A percentile compares a stretch with the other conserved stretches of the same genome.
phyloP scores from a whole-genome alignment of 208 protist species.

The Strigomonas galati region DNA sequence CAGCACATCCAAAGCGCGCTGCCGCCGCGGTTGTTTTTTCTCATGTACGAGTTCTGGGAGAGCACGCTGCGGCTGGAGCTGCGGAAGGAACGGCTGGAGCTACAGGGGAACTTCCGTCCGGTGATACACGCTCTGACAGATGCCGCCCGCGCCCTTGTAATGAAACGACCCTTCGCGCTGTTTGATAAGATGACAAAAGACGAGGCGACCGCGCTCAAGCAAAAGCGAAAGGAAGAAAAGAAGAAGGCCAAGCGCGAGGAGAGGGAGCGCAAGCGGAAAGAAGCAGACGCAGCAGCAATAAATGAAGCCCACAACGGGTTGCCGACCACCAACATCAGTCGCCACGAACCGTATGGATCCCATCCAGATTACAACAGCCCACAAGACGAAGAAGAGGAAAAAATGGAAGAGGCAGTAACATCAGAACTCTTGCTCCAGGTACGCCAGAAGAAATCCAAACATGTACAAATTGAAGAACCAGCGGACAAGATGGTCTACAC shows the following conservation, averaged over 20 bases:
- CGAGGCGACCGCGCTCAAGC: background rate
- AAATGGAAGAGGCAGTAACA: background rate
- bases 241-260: no score
- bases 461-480: background rate
- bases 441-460: background rate
- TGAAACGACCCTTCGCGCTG: constrained; percentile 15
- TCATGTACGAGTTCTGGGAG: no score
- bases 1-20: constrained; percentile 22
- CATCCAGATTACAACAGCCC: background rate
- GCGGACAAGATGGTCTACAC: no score
- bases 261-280: background rate
- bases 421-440: background rate
- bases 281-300: background rate
- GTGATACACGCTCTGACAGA: constrained; percentile 42
- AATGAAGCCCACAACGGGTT: no score
- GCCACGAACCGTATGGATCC: no score
- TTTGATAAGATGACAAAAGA: background rate
- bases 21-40: constrained; percentile 28
- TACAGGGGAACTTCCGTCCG: constrained; percentile 32
- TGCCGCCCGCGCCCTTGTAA: constrained; percentile 24
- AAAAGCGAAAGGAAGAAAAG: no score
- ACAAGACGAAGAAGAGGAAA: background rate
- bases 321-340: no score
- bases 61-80: no score
- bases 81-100: constrained; percentile 37